These are phyloP conservation scores for Suillus paluster DNA, from an alignment of 768 basidiomycete species.

Conservation along the genomic window DNA sequence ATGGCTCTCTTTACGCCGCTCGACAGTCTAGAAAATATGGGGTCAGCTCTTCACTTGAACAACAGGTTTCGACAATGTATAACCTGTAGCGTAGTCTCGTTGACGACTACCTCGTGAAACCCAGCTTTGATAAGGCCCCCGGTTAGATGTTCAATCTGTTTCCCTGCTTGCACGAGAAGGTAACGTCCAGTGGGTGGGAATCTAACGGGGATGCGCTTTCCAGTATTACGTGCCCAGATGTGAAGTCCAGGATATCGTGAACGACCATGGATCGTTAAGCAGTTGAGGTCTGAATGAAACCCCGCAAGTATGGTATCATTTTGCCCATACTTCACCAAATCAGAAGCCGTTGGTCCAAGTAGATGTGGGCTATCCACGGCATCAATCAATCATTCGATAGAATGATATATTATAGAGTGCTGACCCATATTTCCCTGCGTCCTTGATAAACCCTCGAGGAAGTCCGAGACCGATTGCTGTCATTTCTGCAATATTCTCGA, in stretches of 20 bases:
- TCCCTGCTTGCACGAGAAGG: constrained; percentile 93
- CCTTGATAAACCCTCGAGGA: constrained; percentile 66
- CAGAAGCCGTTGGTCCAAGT: constrained; percentile 92
- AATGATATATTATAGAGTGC: constrained; percentile 21
- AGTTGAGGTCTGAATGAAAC: constrained; percentile 94
- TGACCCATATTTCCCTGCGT: constrained; percentile 86
- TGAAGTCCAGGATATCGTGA: constrained; percentile 87
- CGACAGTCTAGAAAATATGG: constrained; percentile 54
- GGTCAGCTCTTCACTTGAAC: not conserved
- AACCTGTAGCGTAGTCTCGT: constrained; percentile 74
- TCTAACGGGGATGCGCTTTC: constrained; percentile 85
- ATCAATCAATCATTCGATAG: not conserved
- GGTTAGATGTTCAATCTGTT: constrained; percentile 88
- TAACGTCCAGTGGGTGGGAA: constrained; percentile 82
- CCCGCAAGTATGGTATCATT: constrained; percentile 89
- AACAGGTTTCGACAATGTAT: constrained; percentile 17
- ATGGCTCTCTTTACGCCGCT: constrained; percentile 55
- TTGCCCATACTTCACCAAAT: constrained; percentile 77
- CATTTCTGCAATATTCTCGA: constrained; percentile 89
- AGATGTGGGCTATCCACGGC: constrained; percentile 67
- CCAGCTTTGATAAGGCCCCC: constrained; percentile 91
- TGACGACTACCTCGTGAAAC: constrained; percentile 94
- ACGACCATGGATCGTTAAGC: constrained; percentile 89
- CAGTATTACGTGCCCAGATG: constrained; percentile 95
- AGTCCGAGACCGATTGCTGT: constrained; percentile 82